Conservation (phyloP, 2,329 filamentous ascomycete species). For the Monosporascus ibericus region DNA sequence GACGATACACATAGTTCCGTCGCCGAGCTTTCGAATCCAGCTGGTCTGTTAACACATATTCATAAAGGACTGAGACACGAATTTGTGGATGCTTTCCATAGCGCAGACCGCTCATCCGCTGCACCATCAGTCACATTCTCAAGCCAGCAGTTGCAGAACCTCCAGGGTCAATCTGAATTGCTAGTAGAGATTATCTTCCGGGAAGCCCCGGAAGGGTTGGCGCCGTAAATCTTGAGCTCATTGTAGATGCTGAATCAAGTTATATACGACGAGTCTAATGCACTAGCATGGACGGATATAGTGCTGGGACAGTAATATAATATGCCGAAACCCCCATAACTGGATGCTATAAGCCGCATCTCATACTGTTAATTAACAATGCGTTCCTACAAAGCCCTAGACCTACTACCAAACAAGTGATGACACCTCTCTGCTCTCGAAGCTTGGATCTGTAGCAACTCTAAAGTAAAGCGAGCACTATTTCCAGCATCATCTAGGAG, state of each 20-base stretch:
- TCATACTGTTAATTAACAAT: no score
- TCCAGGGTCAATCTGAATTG: constrained; percentile 2
- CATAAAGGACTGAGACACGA: background rate
- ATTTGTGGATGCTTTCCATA: background rate
- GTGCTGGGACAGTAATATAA: no score
- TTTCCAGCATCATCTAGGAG: constrained; percentile 10
- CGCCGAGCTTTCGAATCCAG: background rate
- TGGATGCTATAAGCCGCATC: no score
- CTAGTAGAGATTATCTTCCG: constrained; percentile 8
- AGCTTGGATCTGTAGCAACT: constrained; percentile 1
- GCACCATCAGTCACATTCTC: constrained; percentile 1
- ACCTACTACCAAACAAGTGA: no score
- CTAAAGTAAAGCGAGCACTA: constrained; percentile 1
- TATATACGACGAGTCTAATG: no score
- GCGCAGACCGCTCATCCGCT: background rate
- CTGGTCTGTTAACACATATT: background rate
- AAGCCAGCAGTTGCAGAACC: background rate
- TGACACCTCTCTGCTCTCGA: no score
- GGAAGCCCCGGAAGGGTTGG: background rate
- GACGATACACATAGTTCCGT: background rate
- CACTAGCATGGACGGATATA: no score
- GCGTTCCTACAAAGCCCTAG: no score
- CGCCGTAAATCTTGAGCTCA: background rate
- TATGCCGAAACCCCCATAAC: no score
- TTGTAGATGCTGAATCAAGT: background rate